Percentiles rank a stretch among this genome's conserved stretches.
Evolutionary conservation across 2,329 filamentous ascomycete species (phyloP).

Genomic region (Botrytis pseudocinerea): DNA sequence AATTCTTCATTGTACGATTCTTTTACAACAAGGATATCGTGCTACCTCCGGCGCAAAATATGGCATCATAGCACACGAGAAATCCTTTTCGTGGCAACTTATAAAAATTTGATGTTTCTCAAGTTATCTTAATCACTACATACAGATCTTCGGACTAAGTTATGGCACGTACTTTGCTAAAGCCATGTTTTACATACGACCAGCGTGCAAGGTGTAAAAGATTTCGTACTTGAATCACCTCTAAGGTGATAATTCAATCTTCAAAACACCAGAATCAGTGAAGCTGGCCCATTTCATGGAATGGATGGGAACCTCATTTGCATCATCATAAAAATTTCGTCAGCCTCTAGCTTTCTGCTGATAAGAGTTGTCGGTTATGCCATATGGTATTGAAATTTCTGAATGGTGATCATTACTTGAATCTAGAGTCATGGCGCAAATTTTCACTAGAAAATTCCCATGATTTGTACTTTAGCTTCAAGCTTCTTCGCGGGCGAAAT

Average conservation of each 20-base stretch:
- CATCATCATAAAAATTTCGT: neutral
- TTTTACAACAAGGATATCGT: neutral
- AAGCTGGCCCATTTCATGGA: neutral
- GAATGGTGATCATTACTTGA: neutral
- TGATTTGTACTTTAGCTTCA: neutral
- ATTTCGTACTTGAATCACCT: neutral
- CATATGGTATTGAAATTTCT: neutral
- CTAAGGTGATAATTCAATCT: neutral
- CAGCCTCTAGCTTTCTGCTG: neutral
- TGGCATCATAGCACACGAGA: neutral
- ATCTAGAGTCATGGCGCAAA: neutral
- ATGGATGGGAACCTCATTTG: neutral
- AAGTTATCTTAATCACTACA: too few species aligned
- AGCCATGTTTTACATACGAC: neutral
- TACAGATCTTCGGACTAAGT: neutral
- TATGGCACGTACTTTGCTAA: neutral
- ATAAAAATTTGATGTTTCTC: neutral
- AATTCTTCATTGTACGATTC: neutral
- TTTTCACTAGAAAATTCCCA: neutral
- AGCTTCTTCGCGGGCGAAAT: neutral
- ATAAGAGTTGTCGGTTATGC: neutral
- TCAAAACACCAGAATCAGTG: neutral
- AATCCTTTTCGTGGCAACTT: neutral
- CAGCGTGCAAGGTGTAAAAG: neutral
- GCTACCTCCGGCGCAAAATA: too few species aligned